These are phyloP conservation scores for Clarireedia sp. DNA, from an alignment of 2,329 filamentous ascomycete species.

Conservation along the genomic window DNA sequence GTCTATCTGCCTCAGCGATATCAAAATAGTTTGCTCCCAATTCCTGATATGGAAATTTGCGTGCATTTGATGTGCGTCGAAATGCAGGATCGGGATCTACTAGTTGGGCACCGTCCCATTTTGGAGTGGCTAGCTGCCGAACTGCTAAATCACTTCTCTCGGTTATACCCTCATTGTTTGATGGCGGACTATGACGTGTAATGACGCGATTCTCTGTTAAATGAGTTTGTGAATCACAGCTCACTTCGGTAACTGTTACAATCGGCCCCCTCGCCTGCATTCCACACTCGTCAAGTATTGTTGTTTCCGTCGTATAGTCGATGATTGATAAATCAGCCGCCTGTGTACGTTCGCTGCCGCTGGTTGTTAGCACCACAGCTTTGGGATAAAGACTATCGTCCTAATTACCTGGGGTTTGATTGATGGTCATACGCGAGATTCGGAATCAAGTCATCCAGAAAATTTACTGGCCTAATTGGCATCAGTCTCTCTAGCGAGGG, in stretches of 20 bases:
- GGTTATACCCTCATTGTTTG: too few species aligned
- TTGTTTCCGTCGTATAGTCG: too few species aligned
- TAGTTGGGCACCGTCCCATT: too few species aligned
- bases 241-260: too few species aligned
- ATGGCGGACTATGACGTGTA: too few species aligned
- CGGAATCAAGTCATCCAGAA: slow-evolving; percentile 9
- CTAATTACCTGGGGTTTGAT: not conserved
- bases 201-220: too few species aligned
- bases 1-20: not conserved
- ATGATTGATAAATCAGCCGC: not conserved
- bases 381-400: not conserved
- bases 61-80: slow-evolving; percentile 5
- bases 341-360: not conserved
- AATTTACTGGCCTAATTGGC: slow-evolving; percentile 11
- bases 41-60: slow-evolving; percentile 6
- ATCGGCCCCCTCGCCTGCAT: too few species aligned
- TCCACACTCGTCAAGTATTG: too few species aligned
- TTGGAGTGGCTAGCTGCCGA: too few species aligned
- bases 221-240: too few species aligned
- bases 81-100: not conserved
- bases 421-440: not conserved
- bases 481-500: slow-evolving; percentile 9
- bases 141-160: too few species aligned
- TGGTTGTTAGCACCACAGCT: not conserved
- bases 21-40: not conserved